Evolutionary conservation across 139 green algal species (phyloP), one percentile per base, ranked within the genome.

Genomic region (Nannochloris sp.): DNA sequence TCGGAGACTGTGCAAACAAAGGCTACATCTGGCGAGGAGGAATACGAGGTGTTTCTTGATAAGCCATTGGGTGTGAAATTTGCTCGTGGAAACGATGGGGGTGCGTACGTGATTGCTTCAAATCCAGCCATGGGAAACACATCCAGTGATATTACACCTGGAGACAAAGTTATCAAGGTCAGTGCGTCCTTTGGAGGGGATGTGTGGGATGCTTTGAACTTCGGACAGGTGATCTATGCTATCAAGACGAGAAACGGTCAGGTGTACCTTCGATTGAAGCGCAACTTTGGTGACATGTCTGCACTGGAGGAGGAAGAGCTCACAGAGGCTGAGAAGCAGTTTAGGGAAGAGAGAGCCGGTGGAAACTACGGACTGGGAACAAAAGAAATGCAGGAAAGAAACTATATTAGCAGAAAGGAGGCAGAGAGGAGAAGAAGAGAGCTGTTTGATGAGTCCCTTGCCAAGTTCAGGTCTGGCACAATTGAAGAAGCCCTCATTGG

Each of bases 151-250:
- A 55, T 60, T 4, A 66, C 60, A 9, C 60, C 60, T 30, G 89
- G 88, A n/a, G 90, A 96, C 79, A 95, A 96, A 79, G 77, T 96
- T 25, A 70, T 95, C 8, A 49, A 83, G 67, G 84, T 95, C 56
- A 85, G 68, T 29, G 93, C 93, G 0, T 95, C 89, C 20, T 99
- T 99, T 77, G 94, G 94, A 14, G 59, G 62, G n/a, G 94, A 99
- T 29, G 80, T 98, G 1, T 99, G 94, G 94, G 79, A 88, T 62
- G 79, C 91, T 0, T 74, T 90, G 57, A 96, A 97, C 72, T 98
- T 87, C 53, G 92, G 92, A 8, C 85, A 93, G 79, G 88, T 96
- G 49, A 94, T 97, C 78, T 99, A 97, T 67, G 91, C 94, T 66
- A 95, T 99, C 78, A 91, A 89, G 65, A 97, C 94, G 0, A 79